Conservation (phyloP, 2,329 filamentous ascomycete genomes). For the Calonectria crousiana region DNA sequence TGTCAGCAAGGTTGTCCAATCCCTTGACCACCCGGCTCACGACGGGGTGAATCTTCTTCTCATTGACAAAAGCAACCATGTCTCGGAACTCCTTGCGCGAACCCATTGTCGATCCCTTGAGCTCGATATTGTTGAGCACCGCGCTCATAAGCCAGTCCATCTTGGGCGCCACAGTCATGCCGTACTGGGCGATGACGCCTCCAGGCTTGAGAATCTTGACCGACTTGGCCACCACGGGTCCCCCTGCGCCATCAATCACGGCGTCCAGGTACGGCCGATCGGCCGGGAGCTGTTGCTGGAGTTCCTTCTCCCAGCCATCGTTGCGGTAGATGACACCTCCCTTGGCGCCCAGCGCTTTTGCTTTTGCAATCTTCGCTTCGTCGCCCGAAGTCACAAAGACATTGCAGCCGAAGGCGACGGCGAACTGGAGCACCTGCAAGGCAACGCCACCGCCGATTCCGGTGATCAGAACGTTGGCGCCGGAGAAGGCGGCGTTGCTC, state of each 20-base stretch:
- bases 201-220: constrained; percentile 80
- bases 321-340: constrained; percentile 88
- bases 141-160: constrained; percentile 90
- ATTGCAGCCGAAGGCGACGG: constrained; percentile 77
- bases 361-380: constrained; percentile 80
- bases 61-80: constrained; percentile 85
- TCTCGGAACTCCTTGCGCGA: constrained; percentile 90
- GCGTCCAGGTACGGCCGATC: constrained; percentile 81
- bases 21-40: constrained; percentile 81
- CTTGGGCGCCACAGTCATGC: constrained; percentile 89
- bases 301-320: constrained; percentile 83
- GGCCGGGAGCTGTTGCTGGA: constrained; percentile 71
- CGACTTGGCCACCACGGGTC: constrained; percentile 80
- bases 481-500: constrained; percentile 71
- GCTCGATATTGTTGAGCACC: constrained; percentile 87
- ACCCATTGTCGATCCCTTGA: constrained; percentile 91
- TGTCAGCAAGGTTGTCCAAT: constrained; percentile 80
- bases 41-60: constrained; percentile 80
- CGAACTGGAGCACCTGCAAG: constrained; percentile 84
- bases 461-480: constrained; percentile 85
- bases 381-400: constrained; percentile 87
- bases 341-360: constrained; percentile 77
- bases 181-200: constrained; percentile 87
- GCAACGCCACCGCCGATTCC: constrained; percentile 96
- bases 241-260: constrained; percentile 91